Evolutionary conservation across 805 yeast genomes (phyloP), one percentile per base, ranked within the genome.

Genomic region (Schwanniomyces pseudopolymorphus): DNA sequence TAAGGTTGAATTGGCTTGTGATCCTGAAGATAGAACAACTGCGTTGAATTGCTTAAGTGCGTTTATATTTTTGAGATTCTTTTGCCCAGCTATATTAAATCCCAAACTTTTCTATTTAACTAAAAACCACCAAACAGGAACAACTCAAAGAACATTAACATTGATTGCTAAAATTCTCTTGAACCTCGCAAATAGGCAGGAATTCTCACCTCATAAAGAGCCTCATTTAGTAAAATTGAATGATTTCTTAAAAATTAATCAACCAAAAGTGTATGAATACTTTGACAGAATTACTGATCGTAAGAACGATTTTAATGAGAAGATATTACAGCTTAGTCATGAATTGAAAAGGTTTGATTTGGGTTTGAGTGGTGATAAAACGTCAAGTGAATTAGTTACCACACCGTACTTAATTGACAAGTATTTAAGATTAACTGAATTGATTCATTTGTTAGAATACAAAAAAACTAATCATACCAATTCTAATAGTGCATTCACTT

Each of bases 71-170:
- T 67, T 92, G 49, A 54, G 77, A 47, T 72, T 72, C 47, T 64
- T 64, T 45, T 64, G 97, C 57, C 98, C 99, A 0, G 96, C 96
- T 0, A 79, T 92, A 24, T 67, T 94, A 59, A 91, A 89, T 57
- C 99, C 99, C 0, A 89, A 89, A 57, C 64, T 91, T 41, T 90
- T 89, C 62, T 83, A 84, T 49, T 70, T 94, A 42, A 80, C 89
- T 0, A 76, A 79, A 43, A 74, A 79, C 31, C 92, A 87, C 54
- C 89, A 89, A 48, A 75, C 83, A 7, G 89, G 90, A 1, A 74
- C 74, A 9, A 74, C 83, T 1, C 91, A 89, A 52, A 74, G 96
- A 48, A 86, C 96, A 0, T 66, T 92, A 39, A 89, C 96, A 0
- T 66, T 91, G 19, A 72, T 91, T 4, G 89, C 97, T 8, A 92